These are phyloP conservation scores for Kluyveromyces wickerhamii DNA, from an alignment of 805 yeast species.

Conservation along the genomic window DNA sequence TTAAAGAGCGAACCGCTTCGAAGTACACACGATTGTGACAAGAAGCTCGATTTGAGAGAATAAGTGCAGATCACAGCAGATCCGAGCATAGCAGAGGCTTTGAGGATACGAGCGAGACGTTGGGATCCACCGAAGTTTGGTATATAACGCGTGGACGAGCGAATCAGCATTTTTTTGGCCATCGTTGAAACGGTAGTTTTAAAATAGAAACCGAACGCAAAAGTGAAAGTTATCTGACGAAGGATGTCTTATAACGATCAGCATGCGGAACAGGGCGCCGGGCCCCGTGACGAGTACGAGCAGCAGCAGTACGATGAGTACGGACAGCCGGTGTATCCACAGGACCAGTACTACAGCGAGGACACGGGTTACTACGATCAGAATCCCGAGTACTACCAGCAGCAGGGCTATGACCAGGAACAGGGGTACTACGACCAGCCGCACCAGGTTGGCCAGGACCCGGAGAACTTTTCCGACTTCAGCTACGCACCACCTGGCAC, in stretches of 20 bases:
- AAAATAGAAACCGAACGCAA: too few relatives aligned
- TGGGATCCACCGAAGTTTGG: too few relatives aligned
- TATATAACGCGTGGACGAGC: too few relatives aligned
- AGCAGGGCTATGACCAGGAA: slow-evolving; percentile 39
- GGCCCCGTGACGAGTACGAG: slow-evolving; percentile 12
- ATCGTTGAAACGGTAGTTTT: too few relatives aligned
- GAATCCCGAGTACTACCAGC: slow-evolving; percentile 33
- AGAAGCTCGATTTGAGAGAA: too few relatives aligned
- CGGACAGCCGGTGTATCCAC: slow-evolving; percentile 35
- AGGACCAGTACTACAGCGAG: slow-evolving; percentile 28
- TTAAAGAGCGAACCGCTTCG: too few relatives aligned
- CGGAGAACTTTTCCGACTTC: slow-evolving; percentile 62
- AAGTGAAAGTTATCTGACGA: too few relatives aligned
- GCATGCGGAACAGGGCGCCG: slow-evolving; percentile 24
- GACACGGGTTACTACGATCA: slow-evolving; percentile 33
- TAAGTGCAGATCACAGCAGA: too few relatives aligned
- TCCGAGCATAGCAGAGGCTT: too few relatives aligned
- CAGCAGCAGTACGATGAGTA: slow-evolving; percentile 32
- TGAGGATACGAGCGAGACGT: too few relatives aligned
- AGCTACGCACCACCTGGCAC: slow-evolving; percentile 51
- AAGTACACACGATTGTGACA: too few relatives aligned
- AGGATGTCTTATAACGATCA: slow-evolving; percentile 26
- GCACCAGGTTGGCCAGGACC: slow-evolving; percentile 38
- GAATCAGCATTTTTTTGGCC: too few relatives aligned
- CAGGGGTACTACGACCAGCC: slow-evolving; percentile 48